Percentiles rank a stretch among this genome's conserved stretches.
Conservation (phyloP, 1,284 basidiomycete species). For the Apiotrichum laibachii region DNA sequence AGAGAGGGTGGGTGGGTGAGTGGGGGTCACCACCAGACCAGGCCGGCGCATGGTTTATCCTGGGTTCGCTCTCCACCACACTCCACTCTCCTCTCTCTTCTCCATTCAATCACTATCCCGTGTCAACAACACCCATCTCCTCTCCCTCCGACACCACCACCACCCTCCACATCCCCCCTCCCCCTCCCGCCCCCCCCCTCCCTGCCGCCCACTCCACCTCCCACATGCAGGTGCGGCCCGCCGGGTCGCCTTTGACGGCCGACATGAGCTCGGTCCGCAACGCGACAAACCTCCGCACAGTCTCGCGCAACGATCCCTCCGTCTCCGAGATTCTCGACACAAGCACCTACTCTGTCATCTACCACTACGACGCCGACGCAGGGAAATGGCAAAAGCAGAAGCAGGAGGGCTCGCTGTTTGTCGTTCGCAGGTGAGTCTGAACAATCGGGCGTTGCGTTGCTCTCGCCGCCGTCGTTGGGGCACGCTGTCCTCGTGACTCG, state of each 20-base stretch:
- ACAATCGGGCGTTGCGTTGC: background rate
- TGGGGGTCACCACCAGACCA: too few relatives aligned
- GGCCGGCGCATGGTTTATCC: too few relatives aligned
- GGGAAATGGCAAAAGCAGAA: slow-evolving; percentile 47
- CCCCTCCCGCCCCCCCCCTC: too few relatives aligned
- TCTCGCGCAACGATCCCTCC: slow-evolving; percentile 38
- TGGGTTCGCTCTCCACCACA: too few relatives aligned
- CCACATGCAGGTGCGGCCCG: background rate
- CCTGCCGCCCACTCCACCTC: too few relatives aligned
- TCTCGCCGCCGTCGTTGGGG: background rate
- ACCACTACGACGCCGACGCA: slow-evolving; percentile 35
- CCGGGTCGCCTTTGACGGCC: slow-evolving; percentile 1
- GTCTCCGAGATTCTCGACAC: slow-evolving; percentile 42
- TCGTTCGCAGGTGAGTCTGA: slow-evolving; percentile 37
- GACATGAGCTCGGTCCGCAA: slow-evolving; percentile 15
- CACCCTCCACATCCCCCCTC: too few relatives aligned
- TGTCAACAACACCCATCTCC: too few relatives aligned
- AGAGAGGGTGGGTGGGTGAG: too few relatives aligned
- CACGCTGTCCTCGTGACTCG: background rate
- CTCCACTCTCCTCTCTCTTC: too few relatives aligned
- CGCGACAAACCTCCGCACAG: slow-evolving; percentile 37
- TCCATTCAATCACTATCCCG: too few relatives aligned
- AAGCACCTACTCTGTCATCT: slow-evolving; percentile 39
- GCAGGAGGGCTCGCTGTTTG: slow-evolving; percentile 45
- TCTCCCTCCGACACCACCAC: too few relatives aligned